Conservation (phyloP, 768 basidiomycete species). For the Suillus subluteus region DNA sequence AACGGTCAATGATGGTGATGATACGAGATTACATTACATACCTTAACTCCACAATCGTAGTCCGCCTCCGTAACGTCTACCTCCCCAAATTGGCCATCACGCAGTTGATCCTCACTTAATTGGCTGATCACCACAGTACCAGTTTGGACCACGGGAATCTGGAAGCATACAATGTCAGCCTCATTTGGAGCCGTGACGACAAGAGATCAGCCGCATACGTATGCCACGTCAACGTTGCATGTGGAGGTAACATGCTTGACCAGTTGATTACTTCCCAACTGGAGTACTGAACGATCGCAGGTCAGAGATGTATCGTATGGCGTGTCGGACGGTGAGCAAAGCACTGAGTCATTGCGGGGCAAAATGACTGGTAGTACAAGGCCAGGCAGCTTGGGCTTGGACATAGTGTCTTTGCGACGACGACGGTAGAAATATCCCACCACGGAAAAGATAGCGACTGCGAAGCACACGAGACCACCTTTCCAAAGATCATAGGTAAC, state of each 20-base stretch:
- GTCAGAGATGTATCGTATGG: background rate
- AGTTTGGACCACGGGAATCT: background rate
- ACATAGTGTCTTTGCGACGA: background rate
- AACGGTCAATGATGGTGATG: background rate
- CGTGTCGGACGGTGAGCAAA: background rate
- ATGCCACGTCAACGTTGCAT: background rate
- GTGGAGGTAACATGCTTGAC: background rate
- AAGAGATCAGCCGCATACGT: background rate
- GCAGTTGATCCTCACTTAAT: background rate
- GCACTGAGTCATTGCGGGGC: background rate
- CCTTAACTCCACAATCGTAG: background rate
- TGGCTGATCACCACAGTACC: background rate
- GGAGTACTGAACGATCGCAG: background rate
- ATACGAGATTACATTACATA: background rate
- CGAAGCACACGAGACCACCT: slow-evolving; percentile 2
- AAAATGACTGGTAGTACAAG: background rate
- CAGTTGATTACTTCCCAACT: background rate
- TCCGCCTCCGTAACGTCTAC: background rate
- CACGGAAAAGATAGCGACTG: slow-evolving; percentile 3
- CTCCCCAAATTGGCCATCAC: background rate
- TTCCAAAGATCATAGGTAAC: slow-evolving; percentile 3
- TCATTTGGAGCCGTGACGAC: background rate
- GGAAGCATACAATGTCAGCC: background rate
- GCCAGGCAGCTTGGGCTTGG: background rate
- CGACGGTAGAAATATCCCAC: slow-evolving; percentile 6